phyloP scores from a whole-genome alignment of 1,139 yeast genomes.

The Komagataea norvegica region DNA sequence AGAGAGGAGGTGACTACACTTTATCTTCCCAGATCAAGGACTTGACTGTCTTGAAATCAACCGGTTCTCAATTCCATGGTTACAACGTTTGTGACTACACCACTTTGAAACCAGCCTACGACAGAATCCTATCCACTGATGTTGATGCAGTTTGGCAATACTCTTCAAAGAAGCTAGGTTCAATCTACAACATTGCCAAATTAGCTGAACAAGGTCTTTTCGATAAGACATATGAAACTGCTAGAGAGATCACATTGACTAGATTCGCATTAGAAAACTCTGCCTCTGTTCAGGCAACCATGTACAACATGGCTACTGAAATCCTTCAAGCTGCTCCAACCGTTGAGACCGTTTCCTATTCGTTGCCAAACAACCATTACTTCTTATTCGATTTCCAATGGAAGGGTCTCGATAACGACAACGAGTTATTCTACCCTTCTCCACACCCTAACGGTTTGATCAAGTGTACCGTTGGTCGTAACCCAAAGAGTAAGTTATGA shows the following conservation, averaged over 20 bases:
- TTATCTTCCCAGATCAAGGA: constrained; percentile 74
- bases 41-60: constrained; percentile 82
- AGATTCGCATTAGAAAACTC: constrained; percentile 82
- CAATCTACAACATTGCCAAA: constrained; percentile 46
- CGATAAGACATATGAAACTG: constrained; percentile 55
- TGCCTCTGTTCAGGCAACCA: constrained; percentile 90
- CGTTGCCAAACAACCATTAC: constrained; percentile 88
- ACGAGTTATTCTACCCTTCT: constrained; percentile 82
- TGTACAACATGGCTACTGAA: constrained; percentile 83
- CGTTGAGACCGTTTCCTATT: constrained; percentile 61
- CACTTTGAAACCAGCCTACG: constrained; percentile 73
- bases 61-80: constrained; percentile 93
- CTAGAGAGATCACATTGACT: constrained; percentile 66
- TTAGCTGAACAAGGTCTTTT: constrained; percentile 59
- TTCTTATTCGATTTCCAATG: constrained; percentile 73
- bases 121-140: constrained; percentile 84
- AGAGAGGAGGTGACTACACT: constrained; percentile 42
- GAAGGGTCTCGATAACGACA: constrained; percentile 78
- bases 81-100: constrained; percentile 85
- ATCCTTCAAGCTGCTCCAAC: constrained; percentile 56
- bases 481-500: constrained; percentile 44
- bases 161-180: constrained; percentile 45
- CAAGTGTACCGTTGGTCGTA: constrained; percentile 77
- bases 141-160: constrained; percentile 74
- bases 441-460: constrained; percentile 92